Conservation (phyloP, 768 basidiomycete species). For the Boletellus ananas region DNA sequence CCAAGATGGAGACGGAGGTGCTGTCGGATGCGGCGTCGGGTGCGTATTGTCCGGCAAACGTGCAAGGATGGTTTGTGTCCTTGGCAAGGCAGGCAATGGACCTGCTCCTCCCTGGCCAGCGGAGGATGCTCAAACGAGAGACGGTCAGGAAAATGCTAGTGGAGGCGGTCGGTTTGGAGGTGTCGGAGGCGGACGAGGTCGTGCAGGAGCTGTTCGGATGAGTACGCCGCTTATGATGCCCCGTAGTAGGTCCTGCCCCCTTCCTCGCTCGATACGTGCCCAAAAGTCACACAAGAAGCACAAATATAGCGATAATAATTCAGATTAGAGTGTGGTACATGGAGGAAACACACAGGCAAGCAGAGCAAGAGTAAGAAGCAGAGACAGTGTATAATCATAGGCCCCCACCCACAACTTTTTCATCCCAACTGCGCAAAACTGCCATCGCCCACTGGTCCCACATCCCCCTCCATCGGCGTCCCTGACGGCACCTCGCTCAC, state of each 20-base stretch:
- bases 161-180: constrained; percentile 6
- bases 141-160: constrained; percentile 6
- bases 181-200: constrained; percentile 5
- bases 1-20: neutral
- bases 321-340: no score
- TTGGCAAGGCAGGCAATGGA: constrained; percentile 15
- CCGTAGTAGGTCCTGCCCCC: no score
- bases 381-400: constrained; percentile 23
- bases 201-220: constrained; percentile 13
- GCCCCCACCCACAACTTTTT: constrained; percentile 4
- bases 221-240: constrained; percentile 2
- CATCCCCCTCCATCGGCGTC: constrained; percentile 45
- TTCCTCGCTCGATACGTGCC: neutral
- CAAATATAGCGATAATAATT: neutral
- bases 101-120: constrained; percentile 9
- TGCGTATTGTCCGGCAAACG: constrained; percentile 10
- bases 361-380: constrained; percentile 1
- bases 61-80: constrained; percentile 11
- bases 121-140: constrained; percentile 8
- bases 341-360: neutral
- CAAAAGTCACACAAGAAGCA: neutral
- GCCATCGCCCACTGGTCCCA: constrained; percentile 55
- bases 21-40: no score
- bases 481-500: constrained; percentile 49
- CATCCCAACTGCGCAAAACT: constrained; percentile 49